Conservation (phyloP, 192 early-diverging fungal species). For the Umbelopsis isabellina region DNA sequence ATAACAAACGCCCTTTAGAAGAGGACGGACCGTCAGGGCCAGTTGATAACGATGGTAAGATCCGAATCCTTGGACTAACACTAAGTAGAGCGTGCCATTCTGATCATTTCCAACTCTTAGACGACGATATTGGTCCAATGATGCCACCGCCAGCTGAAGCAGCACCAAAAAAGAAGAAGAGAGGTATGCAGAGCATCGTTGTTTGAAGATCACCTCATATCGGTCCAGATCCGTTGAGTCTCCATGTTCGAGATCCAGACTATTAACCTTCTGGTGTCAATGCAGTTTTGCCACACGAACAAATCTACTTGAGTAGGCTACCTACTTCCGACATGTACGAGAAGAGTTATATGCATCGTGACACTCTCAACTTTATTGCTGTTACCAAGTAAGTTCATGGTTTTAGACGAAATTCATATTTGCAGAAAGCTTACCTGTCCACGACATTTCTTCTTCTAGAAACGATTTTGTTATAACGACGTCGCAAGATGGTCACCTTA, state of each 20-base stretch:
- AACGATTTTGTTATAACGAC: slow-evolving; percentile 95
- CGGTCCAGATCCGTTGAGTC: background rate
- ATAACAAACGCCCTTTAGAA: slow-evolving; percentile 9
- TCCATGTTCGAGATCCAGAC: background rate
- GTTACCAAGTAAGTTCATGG: slow-evolving; percentile 60
- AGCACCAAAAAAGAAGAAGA: slow-evolving; percentile 39
- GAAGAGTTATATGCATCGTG: slow-evolving; percentile 94
- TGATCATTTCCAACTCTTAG: background rate
- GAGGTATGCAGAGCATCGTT: slow-evolving; percentile 23
- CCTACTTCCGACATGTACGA: slow-evolving; percentile 94
- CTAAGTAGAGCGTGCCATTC: too few relatives aligned
- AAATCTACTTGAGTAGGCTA: slow-evolving; percentile 76
- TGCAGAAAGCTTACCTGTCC: background rate
- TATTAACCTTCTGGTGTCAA: background rate
- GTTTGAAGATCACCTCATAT: background rate
- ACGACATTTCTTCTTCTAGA: slow-evolving; percentile 32
- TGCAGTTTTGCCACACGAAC: slow-evolving; percentile 67
- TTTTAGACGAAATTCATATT: background rate
- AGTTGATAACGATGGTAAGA: background rate
- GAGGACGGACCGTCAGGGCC: background rate
- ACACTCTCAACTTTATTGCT: slow-evolving; percentile 78
- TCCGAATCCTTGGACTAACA: too few relatives aligned
- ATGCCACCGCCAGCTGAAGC: slow-evolving; percentile 30
- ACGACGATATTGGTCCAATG: slow-evolving; percentile 45
- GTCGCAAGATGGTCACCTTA: slow-evolving; percentile 94